phyloP scores from a whole-genome alignment of 1,284 basidiomycete species.

The Fomitiporia mediterranea region DNA sequence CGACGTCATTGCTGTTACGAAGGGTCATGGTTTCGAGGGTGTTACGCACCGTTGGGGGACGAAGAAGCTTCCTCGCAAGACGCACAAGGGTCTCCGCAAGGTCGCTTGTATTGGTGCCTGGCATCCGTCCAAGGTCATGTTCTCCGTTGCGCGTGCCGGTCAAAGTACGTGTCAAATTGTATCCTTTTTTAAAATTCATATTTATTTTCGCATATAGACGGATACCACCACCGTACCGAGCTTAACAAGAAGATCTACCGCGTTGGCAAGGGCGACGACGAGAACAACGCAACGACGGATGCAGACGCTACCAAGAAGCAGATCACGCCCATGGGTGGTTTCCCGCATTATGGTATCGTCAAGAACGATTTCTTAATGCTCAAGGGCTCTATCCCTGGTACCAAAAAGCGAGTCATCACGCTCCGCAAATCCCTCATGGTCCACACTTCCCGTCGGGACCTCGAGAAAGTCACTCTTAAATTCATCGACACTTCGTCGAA shows the following conservation, averaged over 20 bases:
- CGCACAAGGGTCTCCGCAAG: slow-evolving; percentile 99
- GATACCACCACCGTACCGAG: slow-evolving; percentile 98
- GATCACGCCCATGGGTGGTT: slow-evolving; percentile 99
- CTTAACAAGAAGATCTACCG: slow-evolving; percentile 99
- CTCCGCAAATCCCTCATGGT: slow-evolving; percentile 87
- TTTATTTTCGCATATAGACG: slow-evolving; percentile 50
- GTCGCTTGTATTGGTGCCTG: slow-evolving; percentile 99
- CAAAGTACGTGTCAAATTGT: slow-evolving; percentile 70
- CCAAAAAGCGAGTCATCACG: slow-evolving; percentile 97
- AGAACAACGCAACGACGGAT: slow-evolving; percentile 88
- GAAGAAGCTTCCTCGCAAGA: slow-evolving; percentile 98
- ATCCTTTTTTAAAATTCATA: slow-evolving; percentile 4
- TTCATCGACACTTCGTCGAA: slow-evolving; percentile 98
- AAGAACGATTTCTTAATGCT: slow-evolving; percentile 98
- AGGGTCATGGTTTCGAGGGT: slow-evolving; percentile 99
- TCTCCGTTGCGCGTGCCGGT: slow-evolving; percentile 99
- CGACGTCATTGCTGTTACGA: slow-evolving; percentile 97
- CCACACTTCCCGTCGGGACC: slow-evolving; percentile 81
- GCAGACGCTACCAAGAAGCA: slow-evolving; percentile 90
- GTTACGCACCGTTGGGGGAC: slow-evolving; percentile 99
- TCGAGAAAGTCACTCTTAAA: slow-evolving; percentile 98
- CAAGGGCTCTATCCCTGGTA: slow-evolving; percentile 92
- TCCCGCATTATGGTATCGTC: slow-evolving; percentile 98
- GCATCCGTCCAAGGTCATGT: slow-evolving; percentile 99
- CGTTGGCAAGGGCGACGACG: slow-evolving; percentile 79